A percentile compares a stretch with the other conserved stretches of the same genome.
These are phyloP conservation scores for Coemansia sp. DNA, from an alignment of 192 early-diverging fungal genomes.

Conservation along the genomic window DNA sequence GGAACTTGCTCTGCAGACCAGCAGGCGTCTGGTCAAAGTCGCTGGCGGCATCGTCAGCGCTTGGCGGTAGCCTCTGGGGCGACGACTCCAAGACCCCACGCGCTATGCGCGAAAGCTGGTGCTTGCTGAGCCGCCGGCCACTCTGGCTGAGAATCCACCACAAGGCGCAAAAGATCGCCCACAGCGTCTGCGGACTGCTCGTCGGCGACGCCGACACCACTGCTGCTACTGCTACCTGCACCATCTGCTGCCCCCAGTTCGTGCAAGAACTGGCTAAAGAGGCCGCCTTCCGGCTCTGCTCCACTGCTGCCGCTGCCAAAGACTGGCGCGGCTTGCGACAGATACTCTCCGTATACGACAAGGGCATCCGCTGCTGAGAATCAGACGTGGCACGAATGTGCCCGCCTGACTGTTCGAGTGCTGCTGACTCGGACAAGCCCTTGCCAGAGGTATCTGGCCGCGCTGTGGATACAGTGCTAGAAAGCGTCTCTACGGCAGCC, in stretches of 20 bases:
- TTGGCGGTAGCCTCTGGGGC: constrained; percentile 4
- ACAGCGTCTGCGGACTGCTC: constrained; percentile 39
- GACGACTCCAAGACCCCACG: constrained; percentile 47
- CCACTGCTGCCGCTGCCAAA: no score
- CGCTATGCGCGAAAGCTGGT: constrained; percentile 44
- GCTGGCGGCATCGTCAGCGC: no score
- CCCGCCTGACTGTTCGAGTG: constrained; percentile 48
- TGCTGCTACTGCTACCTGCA: constrained; percentile 28
- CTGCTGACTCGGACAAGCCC: constrained; percentile 54
- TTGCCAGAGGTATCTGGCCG: constrained; percentile 40
- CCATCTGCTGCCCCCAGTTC: constrained; percentile 49
- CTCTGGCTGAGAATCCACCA: constrained; percentile 46
- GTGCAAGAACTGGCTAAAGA: constrained; percentile 46
- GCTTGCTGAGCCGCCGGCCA: constrained; percentile 48
- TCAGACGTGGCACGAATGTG: constrained; percentile 40
- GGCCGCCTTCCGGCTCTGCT: constrained; percentile 30
- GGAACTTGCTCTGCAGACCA: no score
- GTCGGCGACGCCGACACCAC: constrained; percentile 35
- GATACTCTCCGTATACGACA: constrained; percentile 47
- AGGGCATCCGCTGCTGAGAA: constrained; percentile 53
- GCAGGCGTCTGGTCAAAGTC: not conserved
- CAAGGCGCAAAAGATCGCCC: constrained; percentile 49
- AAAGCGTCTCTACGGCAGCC: no score
- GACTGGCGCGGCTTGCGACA: constrained; percentile 33
- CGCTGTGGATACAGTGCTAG: no score